Conservation (phyloP, 1,284 basidiomycete genomes). For the Cutaneotrichosporon sp. region DNA sequence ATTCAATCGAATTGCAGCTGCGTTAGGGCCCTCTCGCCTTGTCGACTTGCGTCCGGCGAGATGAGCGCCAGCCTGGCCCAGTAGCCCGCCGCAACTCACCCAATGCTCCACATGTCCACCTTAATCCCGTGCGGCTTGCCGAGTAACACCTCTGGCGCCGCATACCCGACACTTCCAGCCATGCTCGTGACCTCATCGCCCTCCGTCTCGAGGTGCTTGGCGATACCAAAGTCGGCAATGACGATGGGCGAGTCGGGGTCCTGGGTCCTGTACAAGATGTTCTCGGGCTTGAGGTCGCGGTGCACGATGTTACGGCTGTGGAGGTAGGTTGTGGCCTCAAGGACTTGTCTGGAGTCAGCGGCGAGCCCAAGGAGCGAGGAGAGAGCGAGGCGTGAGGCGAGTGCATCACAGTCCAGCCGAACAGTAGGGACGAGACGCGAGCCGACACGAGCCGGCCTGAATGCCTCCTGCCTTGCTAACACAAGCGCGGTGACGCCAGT, state of each 20-base stretch:
- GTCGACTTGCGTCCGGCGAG: no score
- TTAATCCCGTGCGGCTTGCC: slow-evolving; percentile 83
- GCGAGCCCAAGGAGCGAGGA: not conserved
- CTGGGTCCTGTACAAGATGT: slow-evolving; percentile 82
- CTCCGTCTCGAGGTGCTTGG: slow-evolving; percentile 77
- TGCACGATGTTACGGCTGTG: slow-evolving; percentile 88
- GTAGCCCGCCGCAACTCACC: slow-evolving; percentile 58
- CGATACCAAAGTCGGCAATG: slow-evolving; percentile 96
- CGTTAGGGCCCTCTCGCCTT: no score
- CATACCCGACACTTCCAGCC: slow-evolving; percentile 90
- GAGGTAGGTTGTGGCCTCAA: slow-evolving; percentile 75
- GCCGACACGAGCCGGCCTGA: no score
- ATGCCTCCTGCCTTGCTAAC: no score
- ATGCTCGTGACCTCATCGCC: slow-evolving; percentile 71
- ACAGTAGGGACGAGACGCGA: not conserved
- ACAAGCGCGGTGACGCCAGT: no score
- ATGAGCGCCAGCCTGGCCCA: not conserved
- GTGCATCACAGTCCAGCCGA: no score
- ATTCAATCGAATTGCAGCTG: no score
- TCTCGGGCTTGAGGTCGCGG: slow-evolving; percentile 92
- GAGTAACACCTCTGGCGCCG: slow-evolving; percentile 86
- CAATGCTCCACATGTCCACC: slow-evolving; percentile 91
- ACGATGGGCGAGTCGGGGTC: slow-evolving; percentile 74
- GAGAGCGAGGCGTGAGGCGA: not conserved
- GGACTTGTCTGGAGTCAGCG: slow-evolving; percentile 54